phyloP scores from a whole-genome alignment of 148 eudicot species.

The Amaranthus hypochondriacus region DNA sequence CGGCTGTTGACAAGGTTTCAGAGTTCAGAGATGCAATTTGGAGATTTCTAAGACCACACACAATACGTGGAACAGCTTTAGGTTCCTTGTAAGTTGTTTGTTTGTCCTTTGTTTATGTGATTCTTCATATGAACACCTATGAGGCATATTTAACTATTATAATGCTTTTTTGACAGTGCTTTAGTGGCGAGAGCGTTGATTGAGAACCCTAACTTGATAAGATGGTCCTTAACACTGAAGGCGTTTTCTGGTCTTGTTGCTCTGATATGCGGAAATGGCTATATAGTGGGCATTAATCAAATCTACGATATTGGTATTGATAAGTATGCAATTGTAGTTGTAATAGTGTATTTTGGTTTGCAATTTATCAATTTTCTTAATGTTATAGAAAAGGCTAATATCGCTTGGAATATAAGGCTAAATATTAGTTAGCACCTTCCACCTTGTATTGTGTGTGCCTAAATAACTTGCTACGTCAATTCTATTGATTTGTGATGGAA shows the following conservation, averaged over 20 bases:
- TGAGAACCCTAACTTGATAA: conserved; percentile 80
- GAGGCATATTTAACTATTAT: conserved; percentile 14
- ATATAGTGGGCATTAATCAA: conserved; percentile 98
- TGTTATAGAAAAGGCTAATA: neutral
- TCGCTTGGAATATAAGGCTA: neutral
- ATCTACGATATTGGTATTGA: conserved; percentile 99
- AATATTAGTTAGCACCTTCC: neutral
- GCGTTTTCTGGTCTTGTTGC: conserved; percentile 87
- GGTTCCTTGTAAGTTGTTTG: conserved; percentile 66
- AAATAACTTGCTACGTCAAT: neutral
- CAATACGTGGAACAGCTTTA: conserved; percentile 92
- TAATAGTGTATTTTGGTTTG: conserved; percentile 11
- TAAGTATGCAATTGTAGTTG: conserved; percentile 60
- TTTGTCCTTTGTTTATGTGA: neutral
- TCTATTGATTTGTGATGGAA: neutral
- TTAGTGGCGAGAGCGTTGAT: conserved; percentile 83
- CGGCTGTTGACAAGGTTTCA: conserved; percentile 47
- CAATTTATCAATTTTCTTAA: neutral
- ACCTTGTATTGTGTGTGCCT: conserved; percentile 6
- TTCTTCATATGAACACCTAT: conserved; percentile 1
- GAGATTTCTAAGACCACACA: conserved; percentile 97
- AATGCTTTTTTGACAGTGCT: conserved; percentile 54
- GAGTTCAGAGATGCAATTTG: conserved; percentile 77
- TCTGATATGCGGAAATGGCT: conserved; percentile 92
- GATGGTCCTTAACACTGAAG: conserved; percentile 80